phyloP scores from a whole-genome alignment of 257 asterid species.

The Leonotis leonurus region DNA sequence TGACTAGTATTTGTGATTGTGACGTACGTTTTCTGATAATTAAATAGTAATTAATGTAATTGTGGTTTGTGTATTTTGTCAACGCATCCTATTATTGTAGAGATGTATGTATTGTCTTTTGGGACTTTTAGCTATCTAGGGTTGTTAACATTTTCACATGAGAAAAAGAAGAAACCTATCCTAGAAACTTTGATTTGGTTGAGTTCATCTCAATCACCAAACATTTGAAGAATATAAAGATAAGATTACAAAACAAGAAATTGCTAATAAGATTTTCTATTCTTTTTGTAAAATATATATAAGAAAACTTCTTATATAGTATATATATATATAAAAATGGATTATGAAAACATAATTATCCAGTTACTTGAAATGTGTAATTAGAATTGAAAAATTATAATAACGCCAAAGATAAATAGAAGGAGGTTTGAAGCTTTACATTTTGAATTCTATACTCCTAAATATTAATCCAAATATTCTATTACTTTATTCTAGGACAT shows the following conservation, averaged over 20 bases:
- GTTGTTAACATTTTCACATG: neutral
- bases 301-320: too few relatives aligned
- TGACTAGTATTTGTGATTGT: slow-evolving; percentile 15
- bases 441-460: too few relatives aligned
- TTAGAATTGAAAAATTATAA: too few relatives aligned
- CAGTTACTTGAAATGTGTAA: too few relatives aligned
- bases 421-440: too few relatives aligned
- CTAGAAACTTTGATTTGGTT: slow-evolving; percentile 1
- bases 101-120: neutral
- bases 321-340: too few relatives aligned
- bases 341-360: too few relatives aligned
- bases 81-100: slow-evolving; percentile 19
- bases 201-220: neutral
- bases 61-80: slow-evolving; percentile 29
- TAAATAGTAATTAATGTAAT: neutral
- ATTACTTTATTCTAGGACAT: too few relatives aligned
- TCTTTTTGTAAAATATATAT: too few relatives aligned
- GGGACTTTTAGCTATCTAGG: slow-evolving; percentile 17
- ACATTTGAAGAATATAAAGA: neutral
- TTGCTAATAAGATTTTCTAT: neutral
- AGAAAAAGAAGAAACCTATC: neutral
- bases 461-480: too few relatives aligned
- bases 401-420: too few relatives aligned
- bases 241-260: too few relatives aligned
- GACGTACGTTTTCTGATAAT: slow-evolving; percentile 4